Percentiles rank a stretch among this genome's conserved stretches.
These are phyloP conservation scores for Populus tremula DNA, from an alignment of 345 rosid genomes.

Conservation along the genomic window DNA sequence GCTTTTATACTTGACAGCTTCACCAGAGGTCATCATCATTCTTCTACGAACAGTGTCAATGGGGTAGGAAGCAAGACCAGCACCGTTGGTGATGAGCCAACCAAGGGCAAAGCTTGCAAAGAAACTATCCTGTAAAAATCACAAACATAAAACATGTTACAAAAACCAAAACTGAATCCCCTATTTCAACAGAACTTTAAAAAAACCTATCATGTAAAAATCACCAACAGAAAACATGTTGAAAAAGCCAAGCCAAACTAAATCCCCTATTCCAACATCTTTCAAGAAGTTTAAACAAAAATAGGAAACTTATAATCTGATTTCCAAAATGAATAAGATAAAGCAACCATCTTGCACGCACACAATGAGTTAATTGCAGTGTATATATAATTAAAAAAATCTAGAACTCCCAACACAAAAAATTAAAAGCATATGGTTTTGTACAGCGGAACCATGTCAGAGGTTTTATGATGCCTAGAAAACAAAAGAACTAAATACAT, in stretches of 20 bases:
- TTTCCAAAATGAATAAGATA: not conserved
- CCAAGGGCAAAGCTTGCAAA: conserved; percentile 35
- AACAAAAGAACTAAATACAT: not conserved
- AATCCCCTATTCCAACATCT: not conserved
- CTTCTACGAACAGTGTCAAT: conserved; percentile 40
- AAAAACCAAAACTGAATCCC: not conserved
- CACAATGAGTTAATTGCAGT: not conserved
- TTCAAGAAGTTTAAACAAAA: not conserved
- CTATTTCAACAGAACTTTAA: not conserved
- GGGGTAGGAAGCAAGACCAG: conserved; percentile 37
- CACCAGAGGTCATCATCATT: conserved; percentile 44
- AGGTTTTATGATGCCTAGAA: not conserved
- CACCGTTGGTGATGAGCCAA: conserved; percentile 36
- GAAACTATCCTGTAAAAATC: conserved; percentile 32
- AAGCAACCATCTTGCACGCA: not conserved
- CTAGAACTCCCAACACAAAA: not conserved
- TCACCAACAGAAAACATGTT: not conserved
- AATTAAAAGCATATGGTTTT: not conserved
- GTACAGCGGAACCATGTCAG: not conserved
- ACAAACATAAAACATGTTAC: not conserved
- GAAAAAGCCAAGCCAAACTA: not conserved
- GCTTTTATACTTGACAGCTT: conserved; percentile 38
- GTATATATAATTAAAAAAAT: not conserved
- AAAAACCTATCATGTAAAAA: conserved; percentile 33
- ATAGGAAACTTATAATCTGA: not conserved